phyloP scores from a whole-genome alignment of 257 asterid species.

The Salvia rosmarinus region DNA sequence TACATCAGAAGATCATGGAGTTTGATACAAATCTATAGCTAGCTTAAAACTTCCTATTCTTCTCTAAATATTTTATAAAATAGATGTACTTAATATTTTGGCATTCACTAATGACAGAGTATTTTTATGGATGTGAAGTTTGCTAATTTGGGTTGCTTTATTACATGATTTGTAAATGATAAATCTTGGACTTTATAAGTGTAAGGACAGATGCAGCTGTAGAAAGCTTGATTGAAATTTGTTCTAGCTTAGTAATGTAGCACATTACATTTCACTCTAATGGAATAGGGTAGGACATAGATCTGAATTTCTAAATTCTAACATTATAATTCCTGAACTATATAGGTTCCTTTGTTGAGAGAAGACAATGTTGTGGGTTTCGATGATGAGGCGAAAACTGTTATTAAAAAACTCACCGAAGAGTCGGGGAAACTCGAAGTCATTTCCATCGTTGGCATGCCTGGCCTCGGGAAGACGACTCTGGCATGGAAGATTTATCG shows the following conservation, averaged over 20 bases:
- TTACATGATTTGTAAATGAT: not conserved
- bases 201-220: not conserved
- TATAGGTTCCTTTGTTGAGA: conserved; percentile 26
- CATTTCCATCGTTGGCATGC: conserved; percentile 43
- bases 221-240: not conserved
- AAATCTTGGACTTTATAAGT: not conserved
- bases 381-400: conserved; percentile 33
- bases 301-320: not conserved
- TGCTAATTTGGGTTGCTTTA: not conserved
- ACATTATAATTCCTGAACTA: not conserved
- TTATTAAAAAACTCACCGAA: conserved; percentile 27
- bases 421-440: conserved; percentile 33
- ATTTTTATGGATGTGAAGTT: not conserved
- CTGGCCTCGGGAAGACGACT: conserved; percentile 45
- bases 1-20: too few relatives aligned
- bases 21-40: too few relatives aligned
- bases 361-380: conserved; percentile 40
- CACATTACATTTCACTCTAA: not conserved
- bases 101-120: not conserved
- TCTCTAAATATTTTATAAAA: not conserved
- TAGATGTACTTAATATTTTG: not conserved
- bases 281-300: not conserved
- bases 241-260: not conserved
- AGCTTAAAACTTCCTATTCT: too few relatives aligned
- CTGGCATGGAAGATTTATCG: conserved; percentile 36